These are phyloP conservation scores for Nicotiana undulata DNA, from an alignment of 257 asterid species.

Conservation along the genomic window DNA sequence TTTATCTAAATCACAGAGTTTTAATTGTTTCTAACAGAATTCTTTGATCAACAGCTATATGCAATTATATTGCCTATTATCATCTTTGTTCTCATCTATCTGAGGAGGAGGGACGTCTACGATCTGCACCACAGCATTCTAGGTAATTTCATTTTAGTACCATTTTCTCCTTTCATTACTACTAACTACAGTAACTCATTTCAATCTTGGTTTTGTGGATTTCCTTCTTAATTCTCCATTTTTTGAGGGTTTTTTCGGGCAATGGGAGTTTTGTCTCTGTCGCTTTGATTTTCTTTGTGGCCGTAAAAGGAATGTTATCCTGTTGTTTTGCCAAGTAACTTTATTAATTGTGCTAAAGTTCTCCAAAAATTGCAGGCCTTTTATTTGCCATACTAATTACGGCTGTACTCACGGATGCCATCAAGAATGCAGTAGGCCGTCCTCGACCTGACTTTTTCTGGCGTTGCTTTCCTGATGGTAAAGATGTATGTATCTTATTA, in stretches of 20 bases:
- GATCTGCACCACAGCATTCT: conserved; percentile 75
- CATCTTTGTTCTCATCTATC: conserved; percentile 53
- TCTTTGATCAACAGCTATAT: conserved; percentile 38
- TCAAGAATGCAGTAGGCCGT: conserved; percentile 80
- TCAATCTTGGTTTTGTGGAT: background rate
- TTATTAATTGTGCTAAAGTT: background rate
- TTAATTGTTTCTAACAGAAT: background rate
- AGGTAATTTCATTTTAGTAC: conserved; percentile 28
- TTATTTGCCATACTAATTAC: conserved; percentile 67
- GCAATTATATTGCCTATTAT: conserved; percentile 63
- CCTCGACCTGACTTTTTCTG: conserved; percentile 85
- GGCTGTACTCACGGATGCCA: conserved; percentile 69
- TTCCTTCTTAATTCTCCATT: background rate
- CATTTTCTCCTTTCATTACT: background rate
- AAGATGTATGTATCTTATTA: conserved; percentile 43
- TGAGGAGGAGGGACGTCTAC: conserved; percentile 62
- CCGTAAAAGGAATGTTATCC: background rate
- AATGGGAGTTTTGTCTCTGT: background rate
- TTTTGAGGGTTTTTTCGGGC: background rate
- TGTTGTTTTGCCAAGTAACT: background rate
- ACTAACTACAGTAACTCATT: background rate
- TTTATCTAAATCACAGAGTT: no score
- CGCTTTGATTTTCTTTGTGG: background rate
- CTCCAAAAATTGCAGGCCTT: conserved; percentile 43
- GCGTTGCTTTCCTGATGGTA: conserved; percentile 93